These are phyloP conservation scores for Leucoagaricus sp. DNA, from an alignment of 1,284 basidiomycete species.

Conservation along the genomic window DNA sequence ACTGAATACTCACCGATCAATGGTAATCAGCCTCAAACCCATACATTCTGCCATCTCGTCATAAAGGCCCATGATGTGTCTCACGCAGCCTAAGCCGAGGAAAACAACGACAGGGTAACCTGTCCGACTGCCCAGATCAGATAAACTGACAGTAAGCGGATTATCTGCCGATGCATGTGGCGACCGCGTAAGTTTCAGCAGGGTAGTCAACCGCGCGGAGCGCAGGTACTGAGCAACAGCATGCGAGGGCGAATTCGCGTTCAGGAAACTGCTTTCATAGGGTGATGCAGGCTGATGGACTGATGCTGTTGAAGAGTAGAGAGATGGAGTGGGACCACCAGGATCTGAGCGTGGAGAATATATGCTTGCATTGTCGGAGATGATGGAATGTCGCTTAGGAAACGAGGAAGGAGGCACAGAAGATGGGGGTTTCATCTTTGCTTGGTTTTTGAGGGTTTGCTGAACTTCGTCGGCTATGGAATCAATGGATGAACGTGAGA, in stretches of 20 bases:
- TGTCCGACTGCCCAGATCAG: slow-evolving; percentile 82
- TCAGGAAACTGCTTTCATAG: slow-evolving; percentile 46
- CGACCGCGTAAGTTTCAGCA: slow-evolving; percentile 76
- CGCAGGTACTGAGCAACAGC: slow-evolving; percentile 83
- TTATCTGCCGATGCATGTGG: slow-evolving; percentile 75
- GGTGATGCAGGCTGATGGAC: slow-evolving; percentile 45
- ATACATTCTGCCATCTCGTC: slow-evolving; percentile 94
- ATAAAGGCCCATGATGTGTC: slow-evolving; percentile 93
- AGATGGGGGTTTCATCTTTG: slow-evolving; percentile 38
- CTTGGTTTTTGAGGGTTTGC: slow-evolving; percentile 64
- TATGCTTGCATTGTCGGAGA: slow-evolving; percentile 51
- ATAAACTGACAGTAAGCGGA: slow-evolving; percentile 85
- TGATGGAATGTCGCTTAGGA: slow-evolving; percentile 44
- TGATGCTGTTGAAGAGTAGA: slow-evolving; percentile 50
- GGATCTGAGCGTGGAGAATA: slow-evolving; percentile 56
- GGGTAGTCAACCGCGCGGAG: slow-evolving; percentile 81
- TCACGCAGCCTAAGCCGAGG: slow-evolving; percentile 90
- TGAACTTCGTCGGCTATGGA: slow-evolving; percentile 81
- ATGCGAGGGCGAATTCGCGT: slow-evolving; percentile 52
- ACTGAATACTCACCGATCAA: slow-evolving; percentile 71
- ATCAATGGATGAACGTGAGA: slow-evolving; percentile 79
- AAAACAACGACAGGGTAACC: slow-evolving; percentile 91
- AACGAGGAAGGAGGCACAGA: slow-evolving; percentile 49
- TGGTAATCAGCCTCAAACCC: slow-evolving; percentile 87
- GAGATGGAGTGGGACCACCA: slow-evolving; percentile 38